Conservation (phyloP, 1,284 basidiomycete species). For the Coniophora puteana region DNA sequence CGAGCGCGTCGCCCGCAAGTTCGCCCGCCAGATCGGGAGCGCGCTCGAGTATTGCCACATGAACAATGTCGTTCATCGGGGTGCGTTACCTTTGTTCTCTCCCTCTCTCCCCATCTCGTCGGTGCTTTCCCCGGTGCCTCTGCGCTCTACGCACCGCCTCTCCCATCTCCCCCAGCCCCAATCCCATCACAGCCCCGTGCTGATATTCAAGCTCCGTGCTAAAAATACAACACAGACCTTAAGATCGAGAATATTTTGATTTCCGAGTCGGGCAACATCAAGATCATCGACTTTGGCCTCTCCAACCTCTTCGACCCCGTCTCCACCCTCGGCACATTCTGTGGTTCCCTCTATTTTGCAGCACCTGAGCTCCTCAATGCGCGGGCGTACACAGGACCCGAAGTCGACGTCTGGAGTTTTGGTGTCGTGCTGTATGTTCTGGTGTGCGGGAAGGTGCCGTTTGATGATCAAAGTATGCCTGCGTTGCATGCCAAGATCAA, state of each 20-base stretch:
- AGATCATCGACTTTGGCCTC: conserved; percentile 99
- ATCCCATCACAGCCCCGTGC: too few relatives aligned
- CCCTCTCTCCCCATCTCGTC: conserved; percentile 10
- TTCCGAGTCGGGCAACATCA: conserved; percentile 97
- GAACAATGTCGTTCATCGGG: conserved; percentile 96
- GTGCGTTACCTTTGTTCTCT: conserved; percentile 31
- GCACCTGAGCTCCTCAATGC: conserved; percentile 97
- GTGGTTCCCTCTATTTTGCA: conserved; percentile 96
- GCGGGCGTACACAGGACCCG: conserved; percentile 94
- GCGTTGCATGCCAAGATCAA: conserved; percentile 99
- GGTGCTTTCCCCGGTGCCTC: neutral
- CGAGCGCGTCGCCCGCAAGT: conserved; percentile 94
- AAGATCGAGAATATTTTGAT: conserved; percentile 99
- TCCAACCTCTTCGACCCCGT: conserved; percentile 94
- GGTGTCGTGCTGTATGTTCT: conserved; percentile 97
- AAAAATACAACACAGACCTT: conserved; percentile 74
- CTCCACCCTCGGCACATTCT: conserved; percentile 88
- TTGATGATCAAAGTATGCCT: conserved; percentile 99
- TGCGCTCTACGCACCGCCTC: too few relatives aligned
- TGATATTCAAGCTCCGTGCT: too few relatives aligned
- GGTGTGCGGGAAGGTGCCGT: conserved; percentile 97
- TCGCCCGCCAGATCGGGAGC: conserved; percentile 94
- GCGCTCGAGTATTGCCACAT: conserved; percentile 97
- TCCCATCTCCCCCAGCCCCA: too few relatives aligned
- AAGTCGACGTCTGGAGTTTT: conserved; percentile 99